Conservation (phyloP, 441 rosid genomes). For the Macaranga tanarius region DNA sequence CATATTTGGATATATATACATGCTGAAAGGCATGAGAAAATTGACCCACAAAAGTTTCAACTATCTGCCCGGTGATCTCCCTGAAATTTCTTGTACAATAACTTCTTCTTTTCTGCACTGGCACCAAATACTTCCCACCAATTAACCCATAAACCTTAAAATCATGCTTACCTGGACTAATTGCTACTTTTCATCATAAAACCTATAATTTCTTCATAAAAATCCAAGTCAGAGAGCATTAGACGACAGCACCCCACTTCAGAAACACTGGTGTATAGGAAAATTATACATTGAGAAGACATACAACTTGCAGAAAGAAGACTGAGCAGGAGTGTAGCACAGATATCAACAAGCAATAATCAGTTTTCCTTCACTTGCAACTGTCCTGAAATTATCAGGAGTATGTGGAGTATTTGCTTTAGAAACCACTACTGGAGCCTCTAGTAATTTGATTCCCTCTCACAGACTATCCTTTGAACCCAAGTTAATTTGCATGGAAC, state of each 20-base stretch:
- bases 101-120: conserved; percentile 8
- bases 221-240: neutral
- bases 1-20: conserved; percentile 30
- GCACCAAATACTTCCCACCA: neutral
- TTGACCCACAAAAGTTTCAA: neutral
- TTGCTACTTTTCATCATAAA: conserved; percentile 8
- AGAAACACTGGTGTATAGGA: neutral
- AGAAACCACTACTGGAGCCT: conserved; percentile 12
- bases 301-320: neutral
- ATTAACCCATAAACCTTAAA: conserved; percentile 5
- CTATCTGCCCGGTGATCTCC: conserved; percentile 8
- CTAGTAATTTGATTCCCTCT: conserved; percentile 10
- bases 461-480: conserved; percentile 13
- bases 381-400: conserved; percentile 8
- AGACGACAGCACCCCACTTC: neutral
- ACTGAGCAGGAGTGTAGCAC: neutral
- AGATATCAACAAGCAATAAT: conserved; percentile 5
- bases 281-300: conserved; percentile 11
- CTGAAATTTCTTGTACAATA: conserved; percentile 5
- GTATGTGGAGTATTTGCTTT: conserved; percentile 5
- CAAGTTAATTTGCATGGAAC: conserved; percentile 14
- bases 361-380: conserved; percentile 17
- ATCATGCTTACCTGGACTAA: conserved; percentile 1
- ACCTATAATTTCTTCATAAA: conserved; percentile 1
- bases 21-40: neutral